Conservation (phyloP, 73 alveolate genomes). For the Paraurostyla sp. region DNA sequence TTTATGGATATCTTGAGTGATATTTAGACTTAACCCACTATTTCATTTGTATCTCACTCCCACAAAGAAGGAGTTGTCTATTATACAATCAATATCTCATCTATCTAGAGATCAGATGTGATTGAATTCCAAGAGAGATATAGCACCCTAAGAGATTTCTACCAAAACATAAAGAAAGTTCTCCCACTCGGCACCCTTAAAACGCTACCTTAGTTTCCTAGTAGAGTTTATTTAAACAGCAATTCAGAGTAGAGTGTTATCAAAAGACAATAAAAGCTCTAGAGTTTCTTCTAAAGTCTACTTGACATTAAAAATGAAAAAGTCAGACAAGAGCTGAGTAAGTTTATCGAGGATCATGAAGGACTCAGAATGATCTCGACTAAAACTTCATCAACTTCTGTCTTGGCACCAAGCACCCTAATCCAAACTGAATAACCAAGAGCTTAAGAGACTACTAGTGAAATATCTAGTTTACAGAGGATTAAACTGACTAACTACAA, state of each 20-base stretch:
- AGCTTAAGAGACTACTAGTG: neutral
- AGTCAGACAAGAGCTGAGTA: neutral
- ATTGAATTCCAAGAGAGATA: neutral
- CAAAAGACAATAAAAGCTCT: neutral
- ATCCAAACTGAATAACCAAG: neutral
- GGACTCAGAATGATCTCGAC: neutral
- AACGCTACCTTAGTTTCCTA: neutral
- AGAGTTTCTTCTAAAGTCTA: neutral
- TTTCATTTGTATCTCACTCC: neutral
- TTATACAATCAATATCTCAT: neutral
- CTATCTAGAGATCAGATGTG: neutral
- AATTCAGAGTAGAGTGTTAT: neutral
- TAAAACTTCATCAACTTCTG: neutral
- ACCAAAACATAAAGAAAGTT: neutral
- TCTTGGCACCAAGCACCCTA: neutral
- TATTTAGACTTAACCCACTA: neutral
- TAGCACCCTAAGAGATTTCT: neutral
- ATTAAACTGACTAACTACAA: too few species aligned
- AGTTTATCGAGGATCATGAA: neutral
- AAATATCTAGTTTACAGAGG: too few species aligned
- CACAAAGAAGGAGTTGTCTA: neutral
- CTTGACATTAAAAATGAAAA: neutral
- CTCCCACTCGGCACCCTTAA: neutral
- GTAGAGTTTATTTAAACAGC: neutral
- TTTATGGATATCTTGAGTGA: neutral